Evolutionary conservation across 345 rosid genomes (phyloP), one percentile per base, ranked within the genome.

Genomic region (Camelina neglecta): DNA sequence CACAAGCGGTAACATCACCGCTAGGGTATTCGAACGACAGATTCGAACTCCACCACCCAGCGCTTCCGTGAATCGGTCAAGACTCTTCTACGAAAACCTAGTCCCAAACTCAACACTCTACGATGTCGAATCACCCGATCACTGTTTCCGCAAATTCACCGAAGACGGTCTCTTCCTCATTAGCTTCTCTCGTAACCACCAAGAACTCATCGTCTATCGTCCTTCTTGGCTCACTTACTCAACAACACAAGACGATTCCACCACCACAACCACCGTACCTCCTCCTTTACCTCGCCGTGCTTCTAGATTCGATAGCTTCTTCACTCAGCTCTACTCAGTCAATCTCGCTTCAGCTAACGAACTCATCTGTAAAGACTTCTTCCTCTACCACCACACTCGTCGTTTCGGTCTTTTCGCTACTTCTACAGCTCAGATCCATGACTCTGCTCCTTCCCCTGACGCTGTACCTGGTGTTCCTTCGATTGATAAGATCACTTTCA

Each of bases 161-260:
- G 96, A 90, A 78, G 99, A 92, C 65, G 99, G 98, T 65, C 96
- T 82, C 54, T 95, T 85, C 86, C 97, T 95, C 72, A 84, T 95
- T 51, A 87, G 88, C 74, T 92, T 95, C 83, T 89, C 96, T 79
- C 85, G 93, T 65, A 95, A 87, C 60, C 82, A 82, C 44, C 97
- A 86, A 86, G 96, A 95, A 49, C 84, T 95, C 79, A 85, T 92
- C 65, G 99, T 95, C 51, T 92, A 95, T 79, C 87, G 96, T 60
- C 99, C 97, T 23, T 83, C 79, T 15, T 92, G 97, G 98, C 84
- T 87, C 36, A 84, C 97, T 2, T 92, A 85, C 80, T 86, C 96
- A 39, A 87, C 85, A 50, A 88, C 74, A 48, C 38, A 65, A 21
- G 54, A 49, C n/a, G 74, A 53, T 3, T 44, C 45, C 5, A 9